Evolutionary conservation across 2,329 filamentous ascomycete genomes (phyloP).

Genomic region (Colletotrichum lindemuthianum): DNA sequence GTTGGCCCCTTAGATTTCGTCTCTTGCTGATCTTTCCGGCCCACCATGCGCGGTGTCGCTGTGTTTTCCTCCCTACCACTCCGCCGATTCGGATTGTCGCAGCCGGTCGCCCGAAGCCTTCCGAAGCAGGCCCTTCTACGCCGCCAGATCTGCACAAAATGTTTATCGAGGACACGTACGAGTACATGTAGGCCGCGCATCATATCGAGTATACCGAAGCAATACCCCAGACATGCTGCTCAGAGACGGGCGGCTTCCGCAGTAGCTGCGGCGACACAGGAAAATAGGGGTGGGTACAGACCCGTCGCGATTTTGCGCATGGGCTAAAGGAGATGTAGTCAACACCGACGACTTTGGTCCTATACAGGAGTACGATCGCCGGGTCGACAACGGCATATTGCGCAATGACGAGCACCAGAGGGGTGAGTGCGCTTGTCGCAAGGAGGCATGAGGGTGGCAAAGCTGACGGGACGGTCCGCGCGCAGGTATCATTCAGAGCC

Average conservation of each 20-base stretch:
- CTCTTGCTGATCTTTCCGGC: conserved; percentile 6
- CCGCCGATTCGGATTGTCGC: conserved; percentile 18
- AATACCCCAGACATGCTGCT: conserved; percentile 1
- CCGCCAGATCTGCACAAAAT: conserved; percentile 20
- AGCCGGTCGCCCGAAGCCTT: conserved; percentile 18
- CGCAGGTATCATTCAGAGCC: conserved; percentile 83
- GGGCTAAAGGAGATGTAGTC: conserved; percentile 20
- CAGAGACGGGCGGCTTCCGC: conserved; percentile 32
- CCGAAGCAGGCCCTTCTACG: conserved; percentile 5
- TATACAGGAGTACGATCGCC: conserved; percentile 85
- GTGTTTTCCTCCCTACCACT: conserved; percentile 18
- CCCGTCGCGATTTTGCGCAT: neutral
- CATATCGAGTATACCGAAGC: neutral
- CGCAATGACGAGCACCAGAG: conserved; percentile 92
- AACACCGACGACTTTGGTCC: conserved; percentile 67
- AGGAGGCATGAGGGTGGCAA: neutral
- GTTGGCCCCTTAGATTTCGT: conserved; percentile 16
- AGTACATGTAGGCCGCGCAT: neutral
- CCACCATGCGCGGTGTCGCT: conserved; percentile 27
- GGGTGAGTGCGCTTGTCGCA: conserved; percentile 59
- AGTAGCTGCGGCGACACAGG: conserved; percentile 26
- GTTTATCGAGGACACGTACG: conserved; percentile 3
- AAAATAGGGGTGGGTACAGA: conserved; percentile 18
- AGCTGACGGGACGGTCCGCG: conserved; percentile 12
- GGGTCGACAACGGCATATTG: conserved; percentile 78